These are phyloP conservation scores for Fusarium sp. DNA, from an alignment of 2,329 filamentous ascomycete species.

Conservation along the genomic window DNA sequence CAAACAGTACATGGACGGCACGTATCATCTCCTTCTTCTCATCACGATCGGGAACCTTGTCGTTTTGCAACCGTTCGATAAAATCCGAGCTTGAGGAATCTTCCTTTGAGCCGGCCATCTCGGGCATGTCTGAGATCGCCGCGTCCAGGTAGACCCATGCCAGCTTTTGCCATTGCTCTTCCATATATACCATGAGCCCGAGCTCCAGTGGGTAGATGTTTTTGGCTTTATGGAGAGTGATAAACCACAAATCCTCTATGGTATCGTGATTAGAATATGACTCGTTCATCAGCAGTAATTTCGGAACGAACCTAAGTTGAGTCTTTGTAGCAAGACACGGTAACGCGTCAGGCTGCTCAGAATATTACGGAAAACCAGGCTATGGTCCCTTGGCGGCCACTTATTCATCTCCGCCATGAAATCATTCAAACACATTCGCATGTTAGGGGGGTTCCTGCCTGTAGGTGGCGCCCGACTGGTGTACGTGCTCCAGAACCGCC, in stretches of 20 bases:
- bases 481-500: not conserved
- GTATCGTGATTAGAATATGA: not conserved
- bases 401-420: not conserved
- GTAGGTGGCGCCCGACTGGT: not conserved
- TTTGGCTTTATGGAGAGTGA: not conserved
- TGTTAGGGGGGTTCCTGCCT: not conserved
- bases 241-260: not conserved
- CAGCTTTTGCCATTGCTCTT: not conserved
- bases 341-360: not conserved
- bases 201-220: not conserved
- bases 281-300: not conserved
- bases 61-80: not conserved
- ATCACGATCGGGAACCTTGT: not conserved
- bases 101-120: not conserved
- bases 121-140: not conserved
- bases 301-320: not conserved
- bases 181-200: constrained; percentile 4
- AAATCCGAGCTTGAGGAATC: not conserved
- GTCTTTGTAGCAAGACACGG: not conserved
- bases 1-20: not conserved
- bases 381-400: not conserved
- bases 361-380: not conserved
- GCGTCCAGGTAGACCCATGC: constrained; percentile 2
- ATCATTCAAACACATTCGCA: not conserved
- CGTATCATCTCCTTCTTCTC: not conserved